Base-by-base conservation (phyloP, 208 protist genomes). In the Eutreptiella sp. region DNA sequence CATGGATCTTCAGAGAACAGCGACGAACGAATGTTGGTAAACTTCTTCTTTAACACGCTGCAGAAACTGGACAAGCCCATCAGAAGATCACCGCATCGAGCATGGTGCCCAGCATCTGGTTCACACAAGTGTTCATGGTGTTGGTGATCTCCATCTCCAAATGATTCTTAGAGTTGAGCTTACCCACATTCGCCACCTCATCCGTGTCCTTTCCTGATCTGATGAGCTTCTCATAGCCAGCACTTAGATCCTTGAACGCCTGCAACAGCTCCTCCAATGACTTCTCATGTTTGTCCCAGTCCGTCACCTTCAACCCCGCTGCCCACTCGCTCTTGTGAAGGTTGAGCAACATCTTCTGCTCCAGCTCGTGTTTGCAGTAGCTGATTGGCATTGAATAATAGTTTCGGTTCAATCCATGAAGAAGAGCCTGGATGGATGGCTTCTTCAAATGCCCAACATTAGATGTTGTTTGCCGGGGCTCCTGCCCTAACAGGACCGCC, bases 301-400 rank as follows among this genome's bases (percentile, higher is more conserved):
- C n/a, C n/a, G 24, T 48, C 19, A 98, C 64, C 35, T 81, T 80
- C 28, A 99, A 84, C 31, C 95, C 95, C 66, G 97, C 90, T 45
- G 94, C 94, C 96, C 97, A 99, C 31, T 90, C 86, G 63, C 94
- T 97, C 73, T 99, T 98, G 79, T 99, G 92, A 41, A 99, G 83
- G 64, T 99, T 99, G 53, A 99, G 76, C 38, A 99, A 79, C 89
- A 99, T 97, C 68, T 97, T 84, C 68, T 99, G 77, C 70, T 99
- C 98, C 38, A 98, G 87, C 65, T 97, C 95, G 68, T 98, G 99
- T 81, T 99, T 99, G 27, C 96, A 80, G 73, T 99, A 99, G 11
- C 86, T 92, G 62, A 99, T 98, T 9, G 91, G 80, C 61, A 99
- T 91, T n/a, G 84, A 97, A 70, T 99, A 99, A 80, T 99, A 99